Evolutionary conservation across 164 flowering plant species (phyloP), one percentile per base, ranked within the genome.

Genomic region (Aristolochia californica): DNA sequence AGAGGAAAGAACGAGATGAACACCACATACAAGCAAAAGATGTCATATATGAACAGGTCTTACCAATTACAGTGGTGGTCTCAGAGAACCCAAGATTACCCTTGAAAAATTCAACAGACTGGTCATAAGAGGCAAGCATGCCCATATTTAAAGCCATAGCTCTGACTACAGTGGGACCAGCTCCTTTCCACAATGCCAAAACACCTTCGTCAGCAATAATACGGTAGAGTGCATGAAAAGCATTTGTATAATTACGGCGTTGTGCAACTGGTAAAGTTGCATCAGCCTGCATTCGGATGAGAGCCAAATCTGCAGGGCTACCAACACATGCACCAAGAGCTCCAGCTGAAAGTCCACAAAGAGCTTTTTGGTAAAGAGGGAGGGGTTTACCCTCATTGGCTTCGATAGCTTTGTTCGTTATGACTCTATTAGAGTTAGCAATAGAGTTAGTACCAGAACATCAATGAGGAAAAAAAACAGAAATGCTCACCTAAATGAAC

Each of bases 121-220:
- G 97, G 63, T 89, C 98, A 73, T 87, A 93, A 22, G 97, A 93
- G 47, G 98, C 97, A 67, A 93, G 91, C 97, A 89, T 87, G 60
- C 97, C 97, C 96, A 89, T 89, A 72, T 87, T 93, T 64, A 89
- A 67, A 30, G 91, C 96, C 97, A 89, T 93, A 16, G 96, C 98
- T 74, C 98, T 80, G 22, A 89, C 96, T 4, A 87, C 94, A 53
- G 99, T 93, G 24, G 97, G 99, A 40, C 91, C 94, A 18, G 97
- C 95, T 65, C 99, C 99, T 75, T 89, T 89, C 99, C 99, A 89
- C 5, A 93, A 87, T 0, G 95, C 82, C 60, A 87, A 65, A 60
- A 93, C 84, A 43, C 98, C 98, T 74, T 89, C 98, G 67, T 89
- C 97, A 20, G 83, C 75, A 61, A 57, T 64, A 61, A 89, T 89